Evolutionary conservation across 75 land plant genomes (phyloP).

Genomic region (Sequoia sempervirens): DNA sequence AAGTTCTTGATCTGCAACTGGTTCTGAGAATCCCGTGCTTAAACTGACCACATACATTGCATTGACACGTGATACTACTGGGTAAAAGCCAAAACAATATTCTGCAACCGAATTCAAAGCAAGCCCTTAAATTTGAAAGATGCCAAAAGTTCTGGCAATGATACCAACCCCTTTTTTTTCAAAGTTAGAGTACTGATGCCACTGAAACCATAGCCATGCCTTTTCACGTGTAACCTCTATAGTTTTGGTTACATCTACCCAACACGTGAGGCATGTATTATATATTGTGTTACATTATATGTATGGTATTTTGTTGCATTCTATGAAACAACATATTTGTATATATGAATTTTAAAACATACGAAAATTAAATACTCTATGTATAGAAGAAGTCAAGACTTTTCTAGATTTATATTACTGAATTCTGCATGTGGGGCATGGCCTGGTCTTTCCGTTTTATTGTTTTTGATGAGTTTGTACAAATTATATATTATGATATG

Average conservation of each 20-base stretch:
- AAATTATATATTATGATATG: too few species aligned
- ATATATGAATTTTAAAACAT: neutral
- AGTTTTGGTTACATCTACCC: neutral
- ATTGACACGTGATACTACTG: constrained; percentile 6
- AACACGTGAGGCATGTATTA: neutral
- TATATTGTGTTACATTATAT: neutral
- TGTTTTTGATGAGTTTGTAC: too few species aligned
- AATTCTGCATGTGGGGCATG: neutral
- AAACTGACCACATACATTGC: neutral
- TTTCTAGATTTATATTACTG: neutral
- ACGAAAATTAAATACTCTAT: neutral
- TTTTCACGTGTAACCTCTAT: constrained; percentile 3
- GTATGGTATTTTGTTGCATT: neutral
- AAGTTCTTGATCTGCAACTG: neutral
- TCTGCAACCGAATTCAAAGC: constrained; percentile 1
- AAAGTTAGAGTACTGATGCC: neutral
- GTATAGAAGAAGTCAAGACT: neutral
- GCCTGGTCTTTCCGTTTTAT: neutral
- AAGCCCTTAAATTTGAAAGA: constrained; percentile 3
- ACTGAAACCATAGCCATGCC: neutral
- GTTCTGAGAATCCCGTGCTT: constrained; percentile 11
- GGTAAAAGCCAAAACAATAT: constrained; percentile 4
- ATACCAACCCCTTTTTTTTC: neutral
- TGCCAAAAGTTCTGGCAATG: constrained; percentile 9
- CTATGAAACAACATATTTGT: neutral